Evolutionary conservation across 768 basidiomycete species (phyloP).

Genomic region (Phlebiopsis flavidoalba): DNA sequence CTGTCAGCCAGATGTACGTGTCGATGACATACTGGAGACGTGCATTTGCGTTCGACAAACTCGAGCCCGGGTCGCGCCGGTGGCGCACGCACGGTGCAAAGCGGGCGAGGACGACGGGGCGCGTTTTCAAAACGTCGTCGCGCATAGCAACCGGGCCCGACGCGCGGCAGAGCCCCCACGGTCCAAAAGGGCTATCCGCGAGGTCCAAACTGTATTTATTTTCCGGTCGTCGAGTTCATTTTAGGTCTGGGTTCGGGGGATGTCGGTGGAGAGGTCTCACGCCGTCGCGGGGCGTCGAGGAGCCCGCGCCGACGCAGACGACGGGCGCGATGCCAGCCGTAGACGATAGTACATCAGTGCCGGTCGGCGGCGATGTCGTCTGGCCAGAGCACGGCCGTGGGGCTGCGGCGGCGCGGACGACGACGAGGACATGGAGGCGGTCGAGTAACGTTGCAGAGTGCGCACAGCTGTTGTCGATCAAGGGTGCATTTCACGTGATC

Average conservation of each 20-base stretch:
- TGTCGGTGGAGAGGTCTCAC: constrained; percentile 20
- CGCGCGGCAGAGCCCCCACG: not conserved
- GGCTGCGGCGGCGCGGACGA: not conserved
- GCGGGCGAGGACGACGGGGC: constrained; percentile 27
- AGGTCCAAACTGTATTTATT: constrained; percentile 9
- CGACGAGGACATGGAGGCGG: not conserved
- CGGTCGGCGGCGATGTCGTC: constrained; percentile 38
- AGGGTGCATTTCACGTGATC: not conserved
- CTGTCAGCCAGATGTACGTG: not conserved
- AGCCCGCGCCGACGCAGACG: constrained; percentile 50
- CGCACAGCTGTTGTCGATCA: not conserved
- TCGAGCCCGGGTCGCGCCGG: constrained; percentile 21
- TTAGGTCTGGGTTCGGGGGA: constrained; percentile 6
- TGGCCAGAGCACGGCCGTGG: constrained; percentile 44
- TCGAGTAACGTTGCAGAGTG: not conserved
- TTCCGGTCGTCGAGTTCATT: not conserved
- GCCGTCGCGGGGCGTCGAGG: constrained; percentile 29
- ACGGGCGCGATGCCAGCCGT: constrained; percentile 51
- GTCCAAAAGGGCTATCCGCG: not conserved
- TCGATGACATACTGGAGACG: not conserved
- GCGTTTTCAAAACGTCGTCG: constrained; percentile 2
- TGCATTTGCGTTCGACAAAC: constrained; percentile 23
- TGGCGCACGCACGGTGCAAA: constrained; percentile 16
- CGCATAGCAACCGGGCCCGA: not conserved
- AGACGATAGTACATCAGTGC: too few relatives aligned